These are phyloP conservation scores for Daldinia bambusicola DNA, from an alignment of 495 filamentous ascomycete genomes.

Conservation along the genomic window DNA sequence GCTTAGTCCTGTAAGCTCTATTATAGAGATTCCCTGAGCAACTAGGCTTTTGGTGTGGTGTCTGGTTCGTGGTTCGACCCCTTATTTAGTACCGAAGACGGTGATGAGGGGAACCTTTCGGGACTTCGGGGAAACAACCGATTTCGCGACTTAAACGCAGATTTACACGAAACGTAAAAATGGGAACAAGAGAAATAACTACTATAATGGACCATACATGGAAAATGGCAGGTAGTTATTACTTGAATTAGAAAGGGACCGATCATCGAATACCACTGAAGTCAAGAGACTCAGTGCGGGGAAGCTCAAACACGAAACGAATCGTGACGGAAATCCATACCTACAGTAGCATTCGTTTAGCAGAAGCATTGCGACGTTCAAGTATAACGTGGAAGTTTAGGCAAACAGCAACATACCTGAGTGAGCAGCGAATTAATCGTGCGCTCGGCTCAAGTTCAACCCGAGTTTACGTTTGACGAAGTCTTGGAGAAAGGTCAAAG, in stretches of 20 bases:
- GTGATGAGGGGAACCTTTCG: conserved; percentile 23
- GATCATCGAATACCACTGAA: neutral
- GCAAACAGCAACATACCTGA: conserved; percentile 5
- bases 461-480: conserved; percentile 3
- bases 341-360: conserved; percentile 34
- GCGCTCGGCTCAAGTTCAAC: conserved; percentile 25
- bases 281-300: conserved; percentile 25
- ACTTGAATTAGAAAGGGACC: neutral
- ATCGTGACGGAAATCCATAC: conserved; percentile 8
- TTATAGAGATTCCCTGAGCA: neutral
- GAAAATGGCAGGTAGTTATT: neutral
- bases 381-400: neutral
- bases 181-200: neutral
- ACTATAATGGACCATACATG: neutral
- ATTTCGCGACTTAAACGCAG: neutral
- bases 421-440: neutral
- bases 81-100: no score
- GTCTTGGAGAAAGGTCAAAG: neutral
- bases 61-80: neutral
- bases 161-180: neutral
- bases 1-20: neutral
- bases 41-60: neutral
- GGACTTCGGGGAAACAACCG: conserved; percentile 30
- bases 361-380: conserved; percentile 7
- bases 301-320: conserved; percentile 25